Base-by-base conservation (phyloP, 768 basidiomycete species). In the Suillus bovinus region DNA sequence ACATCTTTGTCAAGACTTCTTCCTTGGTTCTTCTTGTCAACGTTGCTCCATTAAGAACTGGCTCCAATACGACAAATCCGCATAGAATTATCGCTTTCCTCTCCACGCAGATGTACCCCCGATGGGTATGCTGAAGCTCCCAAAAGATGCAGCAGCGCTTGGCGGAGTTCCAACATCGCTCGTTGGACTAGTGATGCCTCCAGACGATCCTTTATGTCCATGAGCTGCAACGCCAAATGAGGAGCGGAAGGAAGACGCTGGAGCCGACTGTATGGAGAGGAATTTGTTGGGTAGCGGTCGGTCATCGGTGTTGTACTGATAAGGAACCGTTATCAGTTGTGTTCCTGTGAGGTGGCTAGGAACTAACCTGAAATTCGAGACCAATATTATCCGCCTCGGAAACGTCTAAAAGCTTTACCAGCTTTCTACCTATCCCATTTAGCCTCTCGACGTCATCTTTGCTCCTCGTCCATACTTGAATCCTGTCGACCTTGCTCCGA, bases 381-480 rank as follows among this genome's bases (percentile, higher is more conserved):
- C 91, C 91, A 65, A 96, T 90, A 44, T 86, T 84, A 70, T 94
- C 91, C 38, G 86, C 84, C 72, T 96, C 92, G 7, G 89, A 90
- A 27, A 96, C 78, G 67, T 93, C 93, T 70, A 97, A 80, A 24
- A 92, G 72, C 74, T 92, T 91, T 61, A 93, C 85, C 46, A 96
- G 78, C 72, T 86, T 87, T 79, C 86, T 90, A 33, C 93, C 95
- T 63, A 96, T 90, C 22, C 81, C 82, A 73, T 97, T 96, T 64
- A 96, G 75, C 74, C 82, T 84, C 72, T 93, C 90, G 1, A 94
- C 87, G 66, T 96, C 92, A 47, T 94, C 91, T 77, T 92, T 92
- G 67, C 80, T 82, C 63, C 95, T 80, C 49, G 89, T 91, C 95
- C 95, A 98, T 38, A 98, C 76, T 74, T 97, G 95, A 60, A 97